These are phyloP conservation scores for Fusarium abutilonis DNA, from an alignment of 2,329 filamentous ascomycete species.

Conservation along the genomic window DNA sequence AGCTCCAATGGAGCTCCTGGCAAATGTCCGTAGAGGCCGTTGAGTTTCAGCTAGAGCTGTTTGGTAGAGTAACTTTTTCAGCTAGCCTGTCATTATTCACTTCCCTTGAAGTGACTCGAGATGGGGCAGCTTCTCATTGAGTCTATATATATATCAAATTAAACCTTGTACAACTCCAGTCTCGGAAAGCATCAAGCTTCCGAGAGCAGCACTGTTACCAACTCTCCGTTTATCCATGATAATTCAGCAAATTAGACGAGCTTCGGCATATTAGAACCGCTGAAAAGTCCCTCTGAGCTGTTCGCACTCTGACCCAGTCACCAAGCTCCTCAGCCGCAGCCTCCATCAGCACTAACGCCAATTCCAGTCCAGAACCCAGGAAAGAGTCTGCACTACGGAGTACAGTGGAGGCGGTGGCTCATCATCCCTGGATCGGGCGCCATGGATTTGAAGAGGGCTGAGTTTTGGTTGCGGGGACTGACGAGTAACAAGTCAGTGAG, in stretches of 20 bases:
- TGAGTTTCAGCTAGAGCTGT: constrained; percentile 11
- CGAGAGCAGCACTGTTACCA: too few relatives aligned
- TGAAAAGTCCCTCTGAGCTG: constrained; percentile 30
- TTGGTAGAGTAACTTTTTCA: too few relatives aligned
- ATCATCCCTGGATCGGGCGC: constrained; percentile 37
- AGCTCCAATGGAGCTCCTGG: too few relatives aligned
- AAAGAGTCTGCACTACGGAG: constrained; percentile 23
- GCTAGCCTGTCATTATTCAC: too few relatives aligned
- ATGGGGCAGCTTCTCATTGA: too few relatives aligned
- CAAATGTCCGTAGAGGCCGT: constrained; percentile 11
- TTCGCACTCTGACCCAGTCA: constrained; percentile 19
- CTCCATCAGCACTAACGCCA: constrained; percentile 43
- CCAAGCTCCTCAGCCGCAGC: constrained; percentile 45
- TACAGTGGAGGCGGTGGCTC: constrained; percentile 43
- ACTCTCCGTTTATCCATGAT: too few relatives aligned
- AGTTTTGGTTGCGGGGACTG: constrained; percentile 40
- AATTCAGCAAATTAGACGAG: neutral
- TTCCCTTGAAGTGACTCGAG: too few relatives aligned
- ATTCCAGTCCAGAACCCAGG: constrained; percentile 34
- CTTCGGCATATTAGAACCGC: constrained; percentile 2
- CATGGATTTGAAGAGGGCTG: constrained; percentile 41
- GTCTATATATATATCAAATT: too few relatives aligned
- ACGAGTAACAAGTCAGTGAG: too few relatives aligned
- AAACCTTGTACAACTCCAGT: too few relatives aligned
- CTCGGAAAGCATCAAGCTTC: too few relatives aligned